Evolutionary conservation across 2,329 filamentous ascomycete genomes (phyloP).

Genomic region (Fusarium napiforme): DNA sequence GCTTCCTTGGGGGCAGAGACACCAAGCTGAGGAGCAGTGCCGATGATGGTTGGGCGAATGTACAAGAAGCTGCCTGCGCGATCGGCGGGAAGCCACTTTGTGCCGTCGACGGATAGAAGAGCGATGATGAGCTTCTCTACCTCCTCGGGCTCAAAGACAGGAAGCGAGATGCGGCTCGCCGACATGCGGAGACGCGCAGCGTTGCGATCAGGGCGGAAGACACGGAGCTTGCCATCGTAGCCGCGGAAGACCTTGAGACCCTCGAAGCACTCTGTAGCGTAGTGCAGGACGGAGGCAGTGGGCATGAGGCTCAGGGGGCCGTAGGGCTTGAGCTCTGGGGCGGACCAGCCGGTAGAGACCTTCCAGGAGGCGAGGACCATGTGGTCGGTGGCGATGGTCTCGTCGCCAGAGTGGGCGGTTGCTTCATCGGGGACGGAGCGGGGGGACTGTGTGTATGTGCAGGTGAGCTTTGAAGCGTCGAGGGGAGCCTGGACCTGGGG

Average conservation of each 20-base stretch:
- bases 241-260: slow-evolving; percentile 86
- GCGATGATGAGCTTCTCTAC: slow-evolving; percentile 78
- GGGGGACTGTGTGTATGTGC: slow-evolving; percentile 62
- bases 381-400: slow-evolving; percentile 81
- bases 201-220: slow-evolving; percentile 83
- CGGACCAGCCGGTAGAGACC: slow-evolving; percentile 72
- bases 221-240: slow-evolving; percentile 75
- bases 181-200: slow-evolving; percentile 72
- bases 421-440: slow-evolving; percentile 64
- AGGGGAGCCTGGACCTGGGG: slow-evolving; percentile 65
- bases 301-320: slow-evolving; percentile 82
- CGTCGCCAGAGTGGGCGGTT: slow-evolving; percentile 57
- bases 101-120: slow-evolving; percentile 77
- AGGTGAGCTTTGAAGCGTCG: slow-evolving; percentile 70
- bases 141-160: slow-evolving; percentile 76
- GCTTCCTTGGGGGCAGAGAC: slow-evolving; percentile 84
- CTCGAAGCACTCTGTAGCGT: slow-evolving; percentile 92
- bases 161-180: slow-evolving; percentile 75
- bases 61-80: slow-evolving; percentile 80
- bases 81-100: slow-evolving; percentile 81
- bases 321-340: slow-evolving; percentile 80
- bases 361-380: slow-evolving; percentile 84
- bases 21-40: slow-evolving; percentile 81
- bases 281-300: slow-evolving; percentile 84
- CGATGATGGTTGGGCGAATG: slow-evolving; percentile 88